Percentiles rank a stretch among this genome's conserved stretches.
These are phyloP conservation scores for Citrus maxima DNA, from an alignment of 345 rosid genomes.

Conservation along the genomic window DNA sequence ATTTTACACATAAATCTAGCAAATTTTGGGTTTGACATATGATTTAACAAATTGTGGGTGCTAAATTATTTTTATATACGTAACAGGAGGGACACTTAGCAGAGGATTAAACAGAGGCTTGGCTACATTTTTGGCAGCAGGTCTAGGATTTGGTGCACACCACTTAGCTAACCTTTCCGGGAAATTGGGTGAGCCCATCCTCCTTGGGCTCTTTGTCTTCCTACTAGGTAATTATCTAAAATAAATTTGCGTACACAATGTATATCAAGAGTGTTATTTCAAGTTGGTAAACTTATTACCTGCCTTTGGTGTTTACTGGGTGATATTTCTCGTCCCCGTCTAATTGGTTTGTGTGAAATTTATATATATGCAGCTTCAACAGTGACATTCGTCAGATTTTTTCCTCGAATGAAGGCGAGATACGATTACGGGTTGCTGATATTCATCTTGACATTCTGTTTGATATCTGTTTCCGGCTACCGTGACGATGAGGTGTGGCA, in stretches of 20 bases:
- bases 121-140: constrained; percentile 25
- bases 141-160: constrained; percentile 28
- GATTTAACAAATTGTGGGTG: background rate
- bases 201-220: constrained; percentile 29
- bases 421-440: constrained; percentile 38
- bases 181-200: constrained; percentile 16
- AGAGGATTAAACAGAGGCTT: constrained; percentile 26
- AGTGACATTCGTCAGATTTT: constrained; percentile 31
- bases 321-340: no score
- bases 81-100: constrained; percentile 21
- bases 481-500: constrained; percentile 7
- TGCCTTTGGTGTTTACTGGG: no score
- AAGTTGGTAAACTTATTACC: no score
- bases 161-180: constrained; percentile 24
- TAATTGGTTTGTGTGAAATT: no score
- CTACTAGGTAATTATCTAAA: constrained; percentile 16
- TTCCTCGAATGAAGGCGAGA: constrained; percentile 38
- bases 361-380: constrained; percentile 21
- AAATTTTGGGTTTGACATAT: no score
- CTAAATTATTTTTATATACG: background rate
- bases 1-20: background rate
- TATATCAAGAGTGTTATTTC: no score
- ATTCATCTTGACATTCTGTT: constrained; percentile 33
- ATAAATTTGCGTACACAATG: no score
- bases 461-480: constrained; percentile 27